These are phyloP conservation scores for Spathaspora hagerdaliae DNA, from an alignment of 805 yeast genomes.

Conservation along the genomic window DNA sequence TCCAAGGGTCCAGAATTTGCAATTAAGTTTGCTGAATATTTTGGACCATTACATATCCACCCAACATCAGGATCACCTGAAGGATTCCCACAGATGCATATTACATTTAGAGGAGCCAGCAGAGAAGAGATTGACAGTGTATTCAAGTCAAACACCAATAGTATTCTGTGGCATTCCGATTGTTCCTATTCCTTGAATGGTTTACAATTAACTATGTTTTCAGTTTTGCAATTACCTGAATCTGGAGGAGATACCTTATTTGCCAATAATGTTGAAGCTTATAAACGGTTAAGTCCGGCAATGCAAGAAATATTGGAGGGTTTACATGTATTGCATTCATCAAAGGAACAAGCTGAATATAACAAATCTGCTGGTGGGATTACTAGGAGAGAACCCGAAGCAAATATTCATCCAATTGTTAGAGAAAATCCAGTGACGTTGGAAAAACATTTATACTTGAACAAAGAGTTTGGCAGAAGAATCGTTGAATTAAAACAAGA, in stretches of 20 bases:
- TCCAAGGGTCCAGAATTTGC: conserved; percentile 40
- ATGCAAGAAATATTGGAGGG: conserved; percentile 28
- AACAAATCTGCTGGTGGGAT: conserved; percentile 29
- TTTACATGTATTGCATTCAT: conserved; percentile 31
- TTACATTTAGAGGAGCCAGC: conserved; percentile 29
- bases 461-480: conserved; percentile 30
- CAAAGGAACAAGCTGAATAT: conserved; percentile 27
- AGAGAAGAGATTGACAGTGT: conserved; percentile 23
- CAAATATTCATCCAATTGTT: conserved; percentile 32
- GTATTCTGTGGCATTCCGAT: conserved; percentile 36
- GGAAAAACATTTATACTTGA: conserved; percentile 27
- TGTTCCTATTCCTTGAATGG: conserved; percentile 34
- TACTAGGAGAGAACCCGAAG: conserved; percentile 28
- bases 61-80: conserved; percentile 21
- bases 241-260: conserved; percentile 36
- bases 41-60: conserved; percentile 18
- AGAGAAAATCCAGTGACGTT: conserved; percentile 33
- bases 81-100: conserved; percentile 31
- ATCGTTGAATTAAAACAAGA: conserved; percentile 33
- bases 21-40: conserved; percentile 18
- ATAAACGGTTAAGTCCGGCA: conserved; percentile 32
- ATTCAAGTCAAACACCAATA: conserved; percentile 24
- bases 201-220: conserved; percentile 30
- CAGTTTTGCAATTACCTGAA: conserved; percentile 34
- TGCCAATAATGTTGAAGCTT: conserved; percentile 35